Evolutionary conservation across 164 flowering plant genomes (phyloP), one percentile per base, ranked within the genome.

Genomic region (Vitis rotundifolia): DNA sequence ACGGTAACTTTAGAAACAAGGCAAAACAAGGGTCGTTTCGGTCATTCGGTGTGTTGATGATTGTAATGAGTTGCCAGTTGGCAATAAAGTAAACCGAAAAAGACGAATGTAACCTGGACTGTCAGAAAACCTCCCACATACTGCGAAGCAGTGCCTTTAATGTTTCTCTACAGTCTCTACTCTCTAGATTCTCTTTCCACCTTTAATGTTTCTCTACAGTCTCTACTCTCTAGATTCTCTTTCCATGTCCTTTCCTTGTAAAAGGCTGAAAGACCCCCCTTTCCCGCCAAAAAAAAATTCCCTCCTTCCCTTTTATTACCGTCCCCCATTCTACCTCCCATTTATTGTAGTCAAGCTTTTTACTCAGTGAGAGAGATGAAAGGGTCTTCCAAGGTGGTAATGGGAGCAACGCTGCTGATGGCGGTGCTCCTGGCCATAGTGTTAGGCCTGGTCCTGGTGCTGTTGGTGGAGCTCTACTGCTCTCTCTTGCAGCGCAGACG

Each of bases 401-500:
- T 93, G 88, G 94, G 86, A 11, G 92, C 90, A 53, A 82, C 89
- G 26, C 76, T 93, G 47, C 80, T 84, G 16, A 82, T 86, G 88
- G 85, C 83, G 58, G 78, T 83, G 22, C 82, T 80, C 77, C 83
- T 93, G 8, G 83, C 87, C 64, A 71, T 90, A 3, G 91, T 91
- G 2, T 59, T 89, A 5, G 84, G 83, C 48, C 80, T 91, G 9
- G 74, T 93, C 31, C 66, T 89, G 4, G 88, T 93, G 7, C 83
- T 93, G 6, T 68, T 91, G 48, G 95, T 89, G 28, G 91, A 93
- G 81, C 98, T 93, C 69, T 93, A 93, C 85, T 93, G 98, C 75
- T 85, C 91, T 66, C 83, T 91, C 59, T 77, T 93, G 11, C 78
- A 82, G 15, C 84, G 92, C 68, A 74, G 90, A 4, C 82, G 88